Conservation (phyloP, 129 eudicot species). For the Lactuca saligna region DNA sequence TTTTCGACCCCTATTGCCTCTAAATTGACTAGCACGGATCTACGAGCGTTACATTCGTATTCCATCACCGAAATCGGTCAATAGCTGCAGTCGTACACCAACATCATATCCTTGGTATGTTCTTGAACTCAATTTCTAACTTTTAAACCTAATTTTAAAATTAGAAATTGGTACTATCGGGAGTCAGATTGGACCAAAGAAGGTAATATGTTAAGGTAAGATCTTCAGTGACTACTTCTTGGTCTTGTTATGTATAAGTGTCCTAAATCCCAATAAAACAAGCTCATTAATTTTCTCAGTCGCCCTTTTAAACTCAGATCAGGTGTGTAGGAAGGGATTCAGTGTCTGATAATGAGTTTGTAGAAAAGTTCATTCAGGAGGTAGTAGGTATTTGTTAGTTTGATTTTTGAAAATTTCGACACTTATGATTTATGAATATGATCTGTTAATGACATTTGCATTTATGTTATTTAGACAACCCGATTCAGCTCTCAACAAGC, state of each 20-base stretch:
- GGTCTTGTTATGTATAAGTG: background rate
- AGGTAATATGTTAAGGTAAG: constrained; percentile 54
- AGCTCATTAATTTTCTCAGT: background rate
- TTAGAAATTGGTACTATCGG: constrained; percentile 56
- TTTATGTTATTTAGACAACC: constrained; percentile 43
- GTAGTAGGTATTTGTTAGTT: constrained; percentile 23
- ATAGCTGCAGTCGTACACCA: too few species aligned
- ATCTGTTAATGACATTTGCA: constrained; percentile 16
- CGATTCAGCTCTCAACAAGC: constrained; percentile 40
- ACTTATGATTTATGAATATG: background rate
- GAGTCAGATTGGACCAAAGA: constrained; percentile 57
- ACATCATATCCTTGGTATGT: too few species aligned
- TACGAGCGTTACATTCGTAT: too few species aligned
- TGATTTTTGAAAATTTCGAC: constrained; percentile 2
- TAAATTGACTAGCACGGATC: too few species aligned
- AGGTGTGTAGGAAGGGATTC: constrained; percentile 65
- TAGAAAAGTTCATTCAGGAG: constrained; percentile 54
- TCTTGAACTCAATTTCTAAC: too few species aligned
- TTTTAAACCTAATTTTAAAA: too few species aligned
- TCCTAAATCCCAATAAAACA: background rate
- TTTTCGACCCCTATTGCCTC: too few species aligned
- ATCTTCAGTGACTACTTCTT: constrained; percentile 1
- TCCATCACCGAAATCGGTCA: too few species aligned
- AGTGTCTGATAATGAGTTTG: constrained; percentile 58
- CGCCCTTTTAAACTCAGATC: constrained; percentile 40